Evolutionary conservation across 2,329 filamentous ascomycete species (phyloP).

Genomic region (Calonectria naviculata): DNA sequence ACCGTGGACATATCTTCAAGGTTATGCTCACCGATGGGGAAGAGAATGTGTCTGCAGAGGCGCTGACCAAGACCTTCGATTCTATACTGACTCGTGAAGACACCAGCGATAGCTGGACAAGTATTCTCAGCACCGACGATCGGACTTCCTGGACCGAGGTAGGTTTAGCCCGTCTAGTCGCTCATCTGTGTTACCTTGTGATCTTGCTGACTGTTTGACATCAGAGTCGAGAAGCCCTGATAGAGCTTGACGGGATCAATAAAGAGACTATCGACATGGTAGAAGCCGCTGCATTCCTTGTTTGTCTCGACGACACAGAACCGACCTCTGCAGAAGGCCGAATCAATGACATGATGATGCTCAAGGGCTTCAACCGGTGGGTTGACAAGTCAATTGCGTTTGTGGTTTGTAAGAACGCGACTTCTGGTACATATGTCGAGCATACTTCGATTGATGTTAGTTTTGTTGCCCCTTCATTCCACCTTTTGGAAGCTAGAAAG

Average conservation of each 20-base stretch:
- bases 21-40: slow-evolving; percentile 11
- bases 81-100: slow-evolving; percentile 6
- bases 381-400: slow-evolving; percentile 25
- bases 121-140: slow-evolving; percentile 27
- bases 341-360: slow-evolving; percentile 24
- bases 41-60: slow-evolving; percentile 8
- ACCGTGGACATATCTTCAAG: slow-evolving; percentile 27
- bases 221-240: slow-evolving; percentile 23
- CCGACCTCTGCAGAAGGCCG: slow-evolving; percentile 19
- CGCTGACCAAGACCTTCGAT: slow-evolving; percentile 12
- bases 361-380: slow-evolving; percentile 27
- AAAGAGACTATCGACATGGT: slow-evolving; percentile 23
- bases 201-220: slow-evolving; percentile 1
- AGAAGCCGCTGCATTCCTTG: slow-evolving; percentile 23
- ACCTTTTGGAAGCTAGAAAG: neutral
- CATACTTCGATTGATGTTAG: slow-evolving; percentile 27
- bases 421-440: slow-evolving; percentile 26
- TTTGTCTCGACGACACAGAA: slow-evolving; percentile 25
- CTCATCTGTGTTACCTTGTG: too few relatives aligned
- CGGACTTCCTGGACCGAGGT: slow-evolving; percentile 26
- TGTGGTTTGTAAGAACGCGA: slow-evolving; percentile 25
- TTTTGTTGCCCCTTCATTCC: neutral
- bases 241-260: slow-evolving; percentile 11
- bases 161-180: neutral
- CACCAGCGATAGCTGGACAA: slow-evolving; percentile 16